These are phyloP conservation scores for Kodamaea hsintzibuensis DNA, from an alignment of 805 yeast genomes.

Conservation along the genomic window DNA sequence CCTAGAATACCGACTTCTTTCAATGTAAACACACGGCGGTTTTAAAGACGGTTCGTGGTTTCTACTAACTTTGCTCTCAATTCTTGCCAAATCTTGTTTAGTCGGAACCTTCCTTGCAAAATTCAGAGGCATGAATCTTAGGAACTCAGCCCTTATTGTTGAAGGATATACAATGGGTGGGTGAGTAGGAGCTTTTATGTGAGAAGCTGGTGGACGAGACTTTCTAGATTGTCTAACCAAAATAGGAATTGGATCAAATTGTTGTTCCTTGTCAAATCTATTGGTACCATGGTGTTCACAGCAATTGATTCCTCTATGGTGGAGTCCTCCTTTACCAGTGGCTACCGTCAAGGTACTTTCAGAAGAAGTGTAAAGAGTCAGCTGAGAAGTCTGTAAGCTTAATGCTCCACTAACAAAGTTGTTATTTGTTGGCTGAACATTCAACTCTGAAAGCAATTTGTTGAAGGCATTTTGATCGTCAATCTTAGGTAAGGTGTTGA, in stretches of 20 bases:
- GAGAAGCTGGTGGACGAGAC: conserved; percentile 4
- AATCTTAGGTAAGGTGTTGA: not conserved
- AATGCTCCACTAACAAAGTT: not conserved
- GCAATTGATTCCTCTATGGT: not conserved
- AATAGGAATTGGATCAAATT: not conserved
- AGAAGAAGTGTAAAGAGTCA: not conserved
- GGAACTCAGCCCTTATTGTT: not conserved
- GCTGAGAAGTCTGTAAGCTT: not conserved
- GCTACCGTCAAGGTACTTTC: not conserved
- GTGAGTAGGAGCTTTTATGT: not conserved
- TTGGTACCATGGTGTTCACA: not conserved
- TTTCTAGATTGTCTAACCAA: conserved; percentile 2
- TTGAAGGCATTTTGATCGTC: not conserved
- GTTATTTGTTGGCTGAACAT: not conserved
- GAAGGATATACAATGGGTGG: not conserved
- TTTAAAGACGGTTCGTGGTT: not conserved
- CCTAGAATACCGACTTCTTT: conserved; percentile 2
- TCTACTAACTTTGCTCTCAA: conserved; percentile 1
- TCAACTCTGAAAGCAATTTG: not conserved
- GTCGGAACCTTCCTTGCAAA: conserved; percentile 5
- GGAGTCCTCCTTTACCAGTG: not conserved
- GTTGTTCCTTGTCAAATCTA: not conserved
- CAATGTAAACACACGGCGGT: conserved; percentile 9
- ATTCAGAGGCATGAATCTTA: conserved; percentile 7
- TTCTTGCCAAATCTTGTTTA: not conserved